Percentiles rank a stretch among this genome's conserved stretches.
Evolutionary conservation across 805 yeast genomes (phyloP).

Genomic region (Candida insectalens): DNA sequence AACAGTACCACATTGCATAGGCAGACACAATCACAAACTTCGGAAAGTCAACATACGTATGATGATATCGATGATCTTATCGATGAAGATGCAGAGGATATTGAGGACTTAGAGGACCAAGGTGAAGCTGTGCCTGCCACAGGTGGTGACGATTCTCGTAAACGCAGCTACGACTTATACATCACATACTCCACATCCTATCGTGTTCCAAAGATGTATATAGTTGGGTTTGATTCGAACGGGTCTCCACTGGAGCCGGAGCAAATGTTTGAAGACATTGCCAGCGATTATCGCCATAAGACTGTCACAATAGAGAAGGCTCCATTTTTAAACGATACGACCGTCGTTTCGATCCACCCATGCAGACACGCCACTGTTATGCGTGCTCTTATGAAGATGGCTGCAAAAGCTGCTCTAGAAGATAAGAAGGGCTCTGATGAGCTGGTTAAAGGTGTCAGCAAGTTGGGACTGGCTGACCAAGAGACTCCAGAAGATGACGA

Average conservation of each 20-base stretch:
- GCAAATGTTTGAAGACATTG: slow-evolving; percentile 91
- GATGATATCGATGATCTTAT: slow-evolving; percentile 26
- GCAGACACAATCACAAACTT: slow-evolving; percentile 1
- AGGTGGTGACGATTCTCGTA: slow-evolving; percentile 30
- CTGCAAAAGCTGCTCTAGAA: slow-evolving; percentile 37
- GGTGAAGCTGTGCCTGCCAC: slow-evolving; percentile 27
- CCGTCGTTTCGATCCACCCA: slow-evolving; percentile 89
- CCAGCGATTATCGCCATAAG: slow-evolving; percentile 85
- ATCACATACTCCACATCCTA: slow-evolving; percentile 92
- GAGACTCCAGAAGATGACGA: slow-evolving; percentile 26
- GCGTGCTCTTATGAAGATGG: slow-evolving; percentile 74
- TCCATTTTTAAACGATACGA: slow-evolving; percentile 69
- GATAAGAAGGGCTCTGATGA: slow-evolving; percentile 16
- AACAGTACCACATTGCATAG: not conserved
- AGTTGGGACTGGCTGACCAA: slow-evolving; percentile 35
- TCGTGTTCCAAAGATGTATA: slow-evolving; percentile 88
- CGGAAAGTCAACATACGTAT: slow-evolving; percentile 15
- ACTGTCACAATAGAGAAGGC: slow-evolving; percentile 94
- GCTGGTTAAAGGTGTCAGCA: slow-evolving; percentile 33
- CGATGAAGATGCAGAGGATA: slow-evolving; percentile 26
- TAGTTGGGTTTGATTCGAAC: slow-evolving; percentile 75
- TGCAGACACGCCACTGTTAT: slow-evolving; percentile 93
- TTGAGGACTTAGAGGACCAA: slow-evolving; percentile 21
- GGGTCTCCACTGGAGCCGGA: slow-evolving; percentile 83
- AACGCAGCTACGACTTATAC: slow-evolving; percentile 77